A percentile compares a stretch with the other conserved stretches of the same genome.
These are phyloP conservation scores for Astrephomene gubernaculifera DNA, from an alignment of 139 green algal species.

Conservation along the genomic window DNA sequence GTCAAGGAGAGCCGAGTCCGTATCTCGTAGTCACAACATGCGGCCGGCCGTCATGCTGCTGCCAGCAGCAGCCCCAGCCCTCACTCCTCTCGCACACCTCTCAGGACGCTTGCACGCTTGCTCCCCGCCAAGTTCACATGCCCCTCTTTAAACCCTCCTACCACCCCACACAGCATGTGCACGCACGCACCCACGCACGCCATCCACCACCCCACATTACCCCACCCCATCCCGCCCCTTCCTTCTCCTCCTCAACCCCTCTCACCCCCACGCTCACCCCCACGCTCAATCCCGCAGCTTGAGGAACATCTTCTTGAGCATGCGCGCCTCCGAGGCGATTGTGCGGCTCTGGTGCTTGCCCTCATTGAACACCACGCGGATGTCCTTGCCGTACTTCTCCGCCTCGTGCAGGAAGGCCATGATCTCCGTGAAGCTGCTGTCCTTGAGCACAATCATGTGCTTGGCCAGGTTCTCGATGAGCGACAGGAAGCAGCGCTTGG, in stretches of 20 bases:
- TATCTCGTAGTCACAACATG: no score
- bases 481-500: slow-evolving; percentile 85
- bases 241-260: no score
- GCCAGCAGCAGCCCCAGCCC: no score
- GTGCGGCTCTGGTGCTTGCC: slow-evolving; percentile 49
- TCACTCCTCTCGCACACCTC: no score
- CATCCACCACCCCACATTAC: no score
- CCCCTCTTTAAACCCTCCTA: no score
- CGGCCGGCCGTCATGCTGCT: no score
- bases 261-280: background rate
- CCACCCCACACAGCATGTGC: no score
- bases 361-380: slow-evolving; percentile 49
- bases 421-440: slow-evolving; percentile 75
- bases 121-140: no score
- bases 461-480: slow-evolving; percentile 89
- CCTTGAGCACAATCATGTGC: slow-evolving; percentile 88
- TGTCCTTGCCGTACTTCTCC: slow-evolving; percentile 66
- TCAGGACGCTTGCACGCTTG: no score
- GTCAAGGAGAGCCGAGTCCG: no score
- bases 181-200: no score
- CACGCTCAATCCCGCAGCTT: slow-evolving; percentile 56
- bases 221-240: background rate
- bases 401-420: slow-evolving; percentile 75
- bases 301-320: slow-evolving; percentile 66
- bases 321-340: slow-evolving; percentile 61